Conservation (phyloP, 495 filamentous ascomycete species). For the Melanomma pulvis-pyrius region DNA sequence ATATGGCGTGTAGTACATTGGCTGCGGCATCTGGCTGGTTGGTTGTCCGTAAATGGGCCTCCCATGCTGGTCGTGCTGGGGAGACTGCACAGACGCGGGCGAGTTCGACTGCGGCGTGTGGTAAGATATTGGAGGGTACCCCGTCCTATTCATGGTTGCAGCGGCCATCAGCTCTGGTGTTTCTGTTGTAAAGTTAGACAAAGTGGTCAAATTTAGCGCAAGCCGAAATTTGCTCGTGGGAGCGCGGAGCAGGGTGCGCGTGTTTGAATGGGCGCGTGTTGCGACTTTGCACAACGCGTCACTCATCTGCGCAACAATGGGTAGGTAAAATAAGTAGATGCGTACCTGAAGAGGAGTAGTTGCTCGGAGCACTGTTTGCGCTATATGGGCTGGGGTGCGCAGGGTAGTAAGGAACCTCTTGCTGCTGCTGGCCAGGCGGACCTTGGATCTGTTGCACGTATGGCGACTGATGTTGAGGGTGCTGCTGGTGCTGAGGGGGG, state of each 20-base stretch:
- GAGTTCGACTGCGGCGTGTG: constrained; percentile 96
- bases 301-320: background rate
- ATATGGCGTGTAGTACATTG: constrained; percentile 77
- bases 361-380: constrained; percentile 46
- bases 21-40: constrained; percentile 70
- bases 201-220: background rate
- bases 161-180: constrained; percentile 92
- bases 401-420: constrained; percentile 46
- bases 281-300: constrained; percentile 3
- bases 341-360: constrained; percentile 49
- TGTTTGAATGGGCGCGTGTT: background rate
- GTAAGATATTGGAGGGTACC: constrained; percentile 83
- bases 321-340: constrained; percentile 15
- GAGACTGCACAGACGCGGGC: constrained; percentile 91
- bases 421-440: constrained; percentile 40
- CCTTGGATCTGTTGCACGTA: constrained; percentile 45
- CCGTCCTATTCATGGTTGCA: constrained; percentile 77
- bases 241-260: background rate
- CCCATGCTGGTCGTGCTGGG: constrained; percentile 85
- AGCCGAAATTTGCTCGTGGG: background rate
- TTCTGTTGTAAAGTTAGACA: constrained; percentile 54
- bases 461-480: constrained; percentile 45
- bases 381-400: constrained; percentile 50
- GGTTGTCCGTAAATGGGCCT: constrained; percentile 82
- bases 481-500: constrained; percentile 46